Evolutionary conservation across 1,139 yeast species (phyloP).

Genomic region (Sugiyamaella novakii): DNA sequence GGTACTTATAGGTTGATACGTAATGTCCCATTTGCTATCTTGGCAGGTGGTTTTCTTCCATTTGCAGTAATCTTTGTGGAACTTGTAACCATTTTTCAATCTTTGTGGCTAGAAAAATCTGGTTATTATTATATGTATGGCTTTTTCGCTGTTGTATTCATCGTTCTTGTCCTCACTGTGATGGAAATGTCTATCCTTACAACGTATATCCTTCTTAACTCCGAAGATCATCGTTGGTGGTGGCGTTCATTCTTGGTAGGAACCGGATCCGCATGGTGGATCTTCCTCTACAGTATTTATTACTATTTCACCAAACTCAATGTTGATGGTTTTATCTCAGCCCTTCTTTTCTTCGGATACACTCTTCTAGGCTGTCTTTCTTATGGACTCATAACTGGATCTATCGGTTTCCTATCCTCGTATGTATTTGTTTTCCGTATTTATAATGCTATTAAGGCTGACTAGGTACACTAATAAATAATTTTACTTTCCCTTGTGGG

Average conservation of each 20-base stretch:
- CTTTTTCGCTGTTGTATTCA: constrained; percentile 63
- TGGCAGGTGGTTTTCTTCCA: constrained; percentile 68
- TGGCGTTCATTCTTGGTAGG: constrained; percentile 81
- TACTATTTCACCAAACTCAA: constrained; percentile 51
- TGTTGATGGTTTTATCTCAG: constrained; percentile 62
- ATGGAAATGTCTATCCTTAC: constrained; percentile 76
- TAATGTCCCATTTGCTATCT: constrained; percentile 31
- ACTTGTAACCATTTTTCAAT: constrained; percentile 68
- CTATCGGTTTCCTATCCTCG: constrained; percentile 70
- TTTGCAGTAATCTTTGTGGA: constrained; percentile 83
- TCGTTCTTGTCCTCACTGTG: constrained; percentile 62
- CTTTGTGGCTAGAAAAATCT: constrained; percentile 79
- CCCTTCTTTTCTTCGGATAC: constrained; percentile 69
- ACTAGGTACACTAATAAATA: background rate
- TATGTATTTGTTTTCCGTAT: constrained; percentile 60
- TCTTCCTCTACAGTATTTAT: constrained; percentile 67
- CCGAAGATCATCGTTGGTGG: constrained; percentile 74
- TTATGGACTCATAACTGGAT: constrained; percentile 73
- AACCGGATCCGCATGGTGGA: constrained; percentile 69
- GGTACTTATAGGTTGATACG: constrained; percentile 38
- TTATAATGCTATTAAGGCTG: constrained; percentile 55
- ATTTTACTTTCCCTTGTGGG: no score
- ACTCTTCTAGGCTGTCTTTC: constrained; percentile 64
- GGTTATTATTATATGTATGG: constrained; percentile 82
- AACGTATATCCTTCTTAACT: constrained; percentile 62